Percentiles rank a stretch among this genome's conserved stretches.
phyloP scores from a whole-genome alignment of 2,329 filamentous ascomycete species.

The Trichoderma polysporum region DNA sequence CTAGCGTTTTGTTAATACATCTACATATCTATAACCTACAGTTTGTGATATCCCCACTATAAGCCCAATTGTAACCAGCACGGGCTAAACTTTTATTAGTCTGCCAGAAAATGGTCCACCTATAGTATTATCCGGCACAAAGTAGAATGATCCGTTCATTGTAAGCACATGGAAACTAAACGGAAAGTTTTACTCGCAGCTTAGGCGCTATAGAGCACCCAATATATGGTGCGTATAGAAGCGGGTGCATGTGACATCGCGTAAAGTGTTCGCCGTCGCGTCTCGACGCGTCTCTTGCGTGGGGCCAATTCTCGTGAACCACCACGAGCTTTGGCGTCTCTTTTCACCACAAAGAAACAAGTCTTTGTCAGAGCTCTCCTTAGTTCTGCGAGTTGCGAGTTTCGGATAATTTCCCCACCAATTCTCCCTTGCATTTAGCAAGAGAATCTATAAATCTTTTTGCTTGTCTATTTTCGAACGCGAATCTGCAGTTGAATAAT shows the following conservation, averaged over 20 bases:
- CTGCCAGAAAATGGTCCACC: not conserved
- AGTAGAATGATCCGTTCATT: not conserved
- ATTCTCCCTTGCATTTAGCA: no score
- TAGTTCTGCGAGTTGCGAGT: no score
- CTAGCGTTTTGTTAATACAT: not conserved
- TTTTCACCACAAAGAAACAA: not conserved
- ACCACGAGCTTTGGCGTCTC: not conserved
- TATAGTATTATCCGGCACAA: no score
- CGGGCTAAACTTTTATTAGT: no score
- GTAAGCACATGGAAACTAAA: not conserved
- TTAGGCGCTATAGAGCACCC: not conserved
- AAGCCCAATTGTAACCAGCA: not conserved
- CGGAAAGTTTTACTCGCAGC: not conserved
- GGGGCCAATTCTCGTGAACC: conserved; percentile 16
- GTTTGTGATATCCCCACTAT: not conserved
- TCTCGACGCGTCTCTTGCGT: conserved; percentile 25
- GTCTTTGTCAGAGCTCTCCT: no score
- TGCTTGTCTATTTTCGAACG: not conserved
- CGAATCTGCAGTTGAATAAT: not conserved
- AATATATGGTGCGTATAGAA: not conserved
- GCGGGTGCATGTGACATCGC: conserved; percentile 25
- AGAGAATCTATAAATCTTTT: no score
- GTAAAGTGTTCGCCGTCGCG: conserved; percentile 23
- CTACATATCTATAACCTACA: not conserved
- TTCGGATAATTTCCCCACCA: no score